phyloP scores from a whole-genome alignment of 768 basidiomycete genomes.

The Tricholoma matsutake region DNA sequence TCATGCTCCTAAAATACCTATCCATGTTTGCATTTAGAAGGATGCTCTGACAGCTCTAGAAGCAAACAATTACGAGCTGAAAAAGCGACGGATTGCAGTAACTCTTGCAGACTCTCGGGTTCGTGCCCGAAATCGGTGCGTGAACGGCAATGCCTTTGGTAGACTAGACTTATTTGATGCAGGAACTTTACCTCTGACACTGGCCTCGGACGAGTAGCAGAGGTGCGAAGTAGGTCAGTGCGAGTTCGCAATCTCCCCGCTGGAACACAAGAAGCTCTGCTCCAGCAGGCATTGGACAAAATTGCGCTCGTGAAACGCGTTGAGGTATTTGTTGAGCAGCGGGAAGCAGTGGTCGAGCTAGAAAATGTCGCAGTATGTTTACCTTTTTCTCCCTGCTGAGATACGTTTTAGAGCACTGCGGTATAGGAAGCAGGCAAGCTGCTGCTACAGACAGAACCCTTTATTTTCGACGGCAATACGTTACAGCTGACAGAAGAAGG shows the following conservation, averaged over 20 bases:
- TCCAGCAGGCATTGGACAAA: slow-evolving; percentile 90
- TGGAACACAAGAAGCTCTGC: slow-evolving; percentile 81
- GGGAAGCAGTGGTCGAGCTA: slow-evolving; percentile 64
- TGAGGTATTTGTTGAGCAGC: slow-evolving; percentile 62
- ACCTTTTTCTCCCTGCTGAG: background rate
- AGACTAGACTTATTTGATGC: background rate
- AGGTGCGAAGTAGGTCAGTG: slow-evolving; percentile 66
- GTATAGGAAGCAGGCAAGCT: slow-evolving; percentile 80
- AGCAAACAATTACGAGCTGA: slow-evolving; percentile 85
- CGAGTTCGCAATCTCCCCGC: slow-evolving; percentile 73
- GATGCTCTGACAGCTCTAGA: slow-evolving; percentile 68
- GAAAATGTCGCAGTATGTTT: slow-evolving; percentile 56
- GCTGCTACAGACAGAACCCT: slow-evolving; percentile 65
- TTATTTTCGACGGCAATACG: slow-evolving; percentile 61
- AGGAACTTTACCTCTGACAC: slow-evolving; percentile 48
- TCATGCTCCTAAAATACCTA: background rate
- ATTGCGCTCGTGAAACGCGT: slow-evolving; percentile 65
- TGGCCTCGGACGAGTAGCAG: slow-evolving; percentile 54
- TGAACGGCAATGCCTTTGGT: background rate
- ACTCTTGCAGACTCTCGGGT: slow-evolving; percentile 78
- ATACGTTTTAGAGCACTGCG: background rate
- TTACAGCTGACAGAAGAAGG: slow-evolving; percentile 61
- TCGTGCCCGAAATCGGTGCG: slow-evolving; percentile 51
- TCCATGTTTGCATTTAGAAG: slow-evolving; percentile 37
- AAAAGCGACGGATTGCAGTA: slow-evolving; percentile 86